Conservation (phyloP, 805 yeast genomes). For the Wickerhamiella cacticola region DNA sequence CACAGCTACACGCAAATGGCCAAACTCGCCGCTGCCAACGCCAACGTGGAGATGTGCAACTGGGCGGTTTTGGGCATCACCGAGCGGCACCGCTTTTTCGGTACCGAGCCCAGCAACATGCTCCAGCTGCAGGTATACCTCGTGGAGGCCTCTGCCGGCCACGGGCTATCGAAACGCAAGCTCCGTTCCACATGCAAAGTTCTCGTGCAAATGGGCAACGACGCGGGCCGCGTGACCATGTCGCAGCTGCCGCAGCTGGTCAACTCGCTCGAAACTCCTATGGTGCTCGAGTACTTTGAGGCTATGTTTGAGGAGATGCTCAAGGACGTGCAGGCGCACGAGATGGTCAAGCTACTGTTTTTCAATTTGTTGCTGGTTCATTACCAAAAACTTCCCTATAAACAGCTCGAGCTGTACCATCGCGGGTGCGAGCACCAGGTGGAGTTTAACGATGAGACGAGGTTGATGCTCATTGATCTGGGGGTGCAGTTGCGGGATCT, state of each 20-base stretch:
- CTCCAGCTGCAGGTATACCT: slow-evolving; percentile 15
- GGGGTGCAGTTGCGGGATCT: neutral
- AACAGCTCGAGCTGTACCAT: slow-evolving; percentile 11
- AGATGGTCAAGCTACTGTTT: slow-evolving; percentile 19
- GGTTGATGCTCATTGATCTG: slow-evolving; percentile 5
- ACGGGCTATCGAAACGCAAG: slow-evolving; percentile 16
- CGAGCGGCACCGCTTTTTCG: slow-evolving; percentile 21
- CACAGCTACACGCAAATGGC: slow-evolving; percentile 23
- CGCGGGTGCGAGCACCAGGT: slow-evolving; percentile 11
- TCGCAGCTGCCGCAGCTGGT: slow-evolving; percentile 21
- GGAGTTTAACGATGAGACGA: slow-evolving; percentile 17
- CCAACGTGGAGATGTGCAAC: slow-evolving; percentile 24
- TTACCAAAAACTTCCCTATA: neutral
- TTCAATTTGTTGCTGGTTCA: slow-evolving; percentile 20
- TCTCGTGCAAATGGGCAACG: slow-evolving; percentile 19
- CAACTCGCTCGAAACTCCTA: slow-evolving; percentile 13
- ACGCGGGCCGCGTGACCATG: slow-evolving; percentile 16
- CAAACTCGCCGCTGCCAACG: slow-evolving; percentile 21
- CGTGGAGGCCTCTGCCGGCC: slow-evolving; percentile 20
- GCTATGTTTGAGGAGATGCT: slow-evolving; percentile 16
- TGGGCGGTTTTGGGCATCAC: slow-evolving; percentile 26
- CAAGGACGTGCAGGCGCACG: slow-evolving; percentile 13
- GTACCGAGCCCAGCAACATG: neutral
- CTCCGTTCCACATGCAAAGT: slow-evolving; percentile 21
- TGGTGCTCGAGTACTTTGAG: slow-evolving; percentile 5